A percentile compares a stretch with the other conserved stretches of the same genome.
These are phyloP conservation scores for Wallacemonas sp. DNA, from an alignment of 208 protist species.

Conservation along the genomic window DNA sequence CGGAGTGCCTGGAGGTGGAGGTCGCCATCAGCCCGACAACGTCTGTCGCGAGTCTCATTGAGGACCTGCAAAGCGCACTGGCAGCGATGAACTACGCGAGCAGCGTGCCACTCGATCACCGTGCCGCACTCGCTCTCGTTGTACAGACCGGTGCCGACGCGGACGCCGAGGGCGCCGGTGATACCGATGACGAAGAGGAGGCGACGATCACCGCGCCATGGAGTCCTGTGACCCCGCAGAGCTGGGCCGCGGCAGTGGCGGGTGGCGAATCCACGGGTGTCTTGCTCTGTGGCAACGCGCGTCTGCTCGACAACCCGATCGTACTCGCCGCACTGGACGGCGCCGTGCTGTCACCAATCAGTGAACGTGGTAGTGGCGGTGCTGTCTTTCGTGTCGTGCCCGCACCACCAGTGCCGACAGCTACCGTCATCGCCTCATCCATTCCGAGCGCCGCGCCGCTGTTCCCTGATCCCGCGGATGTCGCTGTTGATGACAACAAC, in stretches of 20 bases:
- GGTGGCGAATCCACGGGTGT: constrained; percentile 1
- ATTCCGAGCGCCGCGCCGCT: neutral
- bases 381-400: constrained; percentile 8
- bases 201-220: neutral
- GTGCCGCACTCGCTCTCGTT: constrained; percentile 10
- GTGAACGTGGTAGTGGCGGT: too few species aligned
- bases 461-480: neutral
- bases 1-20: constrained; percentile 35
- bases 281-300: constrained; percentile 15
- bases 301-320: constrained; percentile 19
- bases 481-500: neutral
- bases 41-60: constrained; percentile 27
- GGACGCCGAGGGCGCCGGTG: neutral
- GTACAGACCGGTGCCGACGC: neutral
- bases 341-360: too few species aligned
- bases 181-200: constrained; percentile 7
- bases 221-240: neutral
- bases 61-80: constrained; percentile 35
- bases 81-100: constrained; percentile 21
- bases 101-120: constrained; percentile 20
- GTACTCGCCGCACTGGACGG: constrained; percentile 1
- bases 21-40: constrained; percentile 26
- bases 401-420: neutral
- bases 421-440: neutral
- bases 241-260: constrained; percentile 2